A percentile compares a stretch with the other conserved stretches of the same genome.
These are phyloP conservation scores for Coniosporium apollinis DNA, from an alignment of 495 filamentous ascomycete genomes.

Conservation along the genomic window DNA sequence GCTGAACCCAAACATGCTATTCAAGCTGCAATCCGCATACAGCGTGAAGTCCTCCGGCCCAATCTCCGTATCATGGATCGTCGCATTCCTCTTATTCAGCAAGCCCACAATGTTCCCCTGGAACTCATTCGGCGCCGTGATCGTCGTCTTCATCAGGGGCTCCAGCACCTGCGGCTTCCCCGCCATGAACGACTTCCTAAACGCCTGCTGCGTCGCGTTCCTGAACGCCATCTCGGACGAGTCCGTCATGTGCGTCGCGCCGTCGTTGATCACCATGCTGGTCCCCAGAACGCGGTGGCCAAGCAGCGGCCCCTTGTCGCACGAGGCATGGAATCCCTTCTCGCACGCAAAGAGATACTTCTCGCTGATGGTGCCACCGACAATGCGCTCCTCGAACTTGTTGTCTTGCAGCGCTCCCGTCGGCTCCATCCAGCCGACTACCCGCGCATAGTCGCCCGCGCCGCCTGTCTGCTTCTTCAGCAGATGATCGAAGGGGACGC, in stretches of 20 bases:
- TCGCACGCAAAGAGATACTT: constrained; percentile 94
- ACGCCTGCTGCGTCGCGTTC: constrained; percentile 87
- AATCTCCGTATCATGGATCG: constrained; percentile 91
- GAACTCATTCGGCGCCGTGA: constrained; percentile 93
- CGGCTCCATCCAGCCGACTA: constrained; percentile 85
- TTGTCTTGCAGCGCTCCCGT: constrained; percentile 55
- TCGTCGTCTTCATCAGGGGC: constrained; percentile 94
- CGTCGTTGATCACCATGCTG: constrained; percentile 86
- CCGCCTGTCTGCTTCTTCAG: constrained; percentile 95
- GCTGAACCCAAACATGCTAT: constrained; percentile 95
- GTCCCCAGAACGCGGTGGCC: constrained; percentile 87
- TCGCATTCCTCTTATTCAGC: constrained; percentile 90
- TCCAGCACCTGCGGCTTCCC: constrained; percentile 72
- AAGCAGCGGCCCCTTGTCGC: constrained; percentile 77
- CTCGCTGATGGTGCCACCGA: constrained; percentile 82
- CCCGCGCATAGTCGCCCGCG: constrained; percentile 89
- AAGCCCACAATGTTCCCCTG: constrained; percentile 90
- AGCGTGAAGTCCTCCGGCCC: constrained; percentile 93
- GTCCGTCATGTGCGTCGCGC: constrained; percentile 95
- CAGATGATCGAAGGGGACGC: constrained; percentile 73
- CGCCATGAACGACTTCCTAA: constrained; percentile 80
- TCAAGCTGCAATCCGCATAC: constrained; percentile 77
- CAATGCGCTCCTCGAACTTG: constrained; percentile 69
- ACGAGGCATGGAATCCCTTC: constrained; percentile 80
- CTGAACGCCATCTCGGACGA: constrained; percentile 98